Evolutionary conservation across 768 basidiomycete genomes (phyloP).

Genomic region (Obba rivulosa): DNA sequence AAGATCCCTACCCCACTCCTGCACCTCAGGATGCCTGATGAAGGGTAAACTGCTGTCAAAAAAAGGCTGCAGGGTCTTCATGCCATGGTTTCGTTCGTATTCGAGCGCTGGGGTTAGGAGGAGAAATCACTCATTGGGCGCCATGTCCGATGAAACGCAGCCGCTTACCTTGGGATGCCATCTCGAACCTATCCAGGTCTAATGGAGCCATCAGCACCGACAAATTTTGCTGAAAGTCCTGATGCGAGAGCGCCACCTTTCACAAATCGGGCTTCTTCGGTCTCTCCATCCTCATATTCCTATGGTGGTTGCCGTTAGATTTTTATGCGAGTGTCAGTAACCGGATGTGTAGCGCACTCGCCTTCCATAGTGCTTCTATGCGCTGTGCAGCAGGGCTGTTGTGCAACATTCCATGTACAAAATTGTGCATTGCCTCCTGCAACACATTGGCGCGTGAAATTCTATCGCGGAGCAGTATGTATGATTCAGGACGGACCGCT

Average conservation of each 20-base stretch:
- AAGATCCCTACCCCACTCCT: conserved; percentile 62
- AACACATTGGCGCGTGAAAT: neutral
- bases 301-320: conserved; percentile 20
- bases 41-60: conserved; percentile 76
- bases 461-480: neutral
- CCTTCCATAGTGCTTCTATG: conserved; percentile 71
- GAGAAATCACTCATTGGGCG: neutral
- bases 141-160: neutral
- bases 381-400: conserved; percentile 59
- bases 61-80: conserved; percentile 59
- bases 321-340: neutral
- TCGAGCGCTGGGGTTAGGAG: conserved; percentile 49
- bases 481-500: conserved; percentile 36
- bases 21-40: conserved; percentile 67
- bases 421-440: conserved; percentile 87
- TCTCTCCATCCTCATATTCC: conserved; percentile 80
- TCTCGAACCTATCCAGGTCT: conserved; percentile 87
- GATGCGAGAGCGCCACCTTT: conserved; percentile 47
- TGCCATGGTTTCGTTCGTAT: conserved; percentile 55
- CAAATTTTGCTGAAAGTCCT: neutral
- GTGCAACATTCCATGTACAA: conserved; percentile 87
- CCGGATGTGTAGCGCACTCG: conserved; percentile 26
- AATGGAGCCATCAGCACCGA: neutral
- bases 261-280: conserved; percentile 77
- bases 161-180: conserved; percentile 74